phyloP scores from a whole-genome alignment of 2,329 filamentous ascomycete species.

The Phialocephala subalpina region DNA sequence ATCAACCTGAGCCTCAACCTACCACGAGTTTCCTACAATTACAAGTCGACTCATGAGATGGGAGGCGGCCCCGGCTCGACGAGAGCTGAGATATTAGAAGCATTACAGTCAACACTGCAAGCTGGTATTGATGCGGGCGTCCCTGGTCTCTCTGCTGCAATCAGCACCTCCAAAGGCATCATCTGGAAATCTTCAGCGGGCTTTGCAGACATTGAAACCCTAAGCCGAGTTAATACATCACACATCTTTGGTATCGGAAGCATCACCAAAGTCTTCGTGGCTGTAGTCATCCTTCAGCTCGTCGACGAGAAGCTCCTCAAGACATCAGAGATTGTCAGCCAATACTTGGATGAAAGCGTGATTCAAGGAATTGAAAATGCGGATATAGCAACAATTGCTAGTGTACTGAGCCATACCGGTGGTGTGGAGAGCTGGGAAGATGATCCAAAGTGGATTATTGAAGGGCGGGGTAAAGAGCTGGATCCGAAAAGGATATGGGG shows the following conservation, averaged over 20 bases:
- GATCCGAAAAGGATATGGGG: conserved; percentile 24
- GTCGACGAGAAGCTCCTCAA: conserved; percentile 24
- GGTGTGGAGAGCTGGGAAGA: conserved; percentile 31
- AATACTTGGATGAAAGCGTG: conserved; percentile 12
- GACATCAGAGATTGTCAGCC: conserved; percentile 12
- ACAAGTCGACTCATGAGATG: background rate
- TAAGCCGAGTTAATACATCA: background rate
- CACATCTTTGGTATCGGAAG: conserved; percentile 31
- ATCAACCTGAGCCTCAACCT: too few species aligned
- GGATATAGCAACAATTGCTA: conserved; percentile 16
- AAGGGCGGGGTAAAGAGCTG: conserved; percentile 21
- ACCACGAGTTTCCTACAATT: background rate
- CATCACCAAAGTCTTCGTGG: conserved; percentile 32
- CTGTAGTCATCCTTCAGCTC: conserved; percentile 27
- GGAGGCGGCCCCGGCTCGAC: background rate
- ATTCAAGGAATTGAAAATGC: conserved; percentile 20
- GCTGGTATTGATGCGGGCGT: conserved; percentile 16
- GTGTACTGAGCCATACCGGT: conserved; percentile 24
- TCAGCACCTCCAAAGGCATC: conserved; percentile 24
- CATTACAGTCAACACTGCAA: conserved; percentile 16
- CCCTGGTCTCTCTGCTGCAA: conserved; percentile 26
- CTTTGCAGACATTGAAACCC: background rate
- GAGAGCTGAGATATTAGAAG: background rate
- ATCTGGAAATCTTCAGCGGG: conserved; percentile 24
- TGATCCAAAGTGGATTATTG: conserved; percentile 25